Conservation (phyloP, 148 eudicot species). For the Diospyros kaki region DNA sequence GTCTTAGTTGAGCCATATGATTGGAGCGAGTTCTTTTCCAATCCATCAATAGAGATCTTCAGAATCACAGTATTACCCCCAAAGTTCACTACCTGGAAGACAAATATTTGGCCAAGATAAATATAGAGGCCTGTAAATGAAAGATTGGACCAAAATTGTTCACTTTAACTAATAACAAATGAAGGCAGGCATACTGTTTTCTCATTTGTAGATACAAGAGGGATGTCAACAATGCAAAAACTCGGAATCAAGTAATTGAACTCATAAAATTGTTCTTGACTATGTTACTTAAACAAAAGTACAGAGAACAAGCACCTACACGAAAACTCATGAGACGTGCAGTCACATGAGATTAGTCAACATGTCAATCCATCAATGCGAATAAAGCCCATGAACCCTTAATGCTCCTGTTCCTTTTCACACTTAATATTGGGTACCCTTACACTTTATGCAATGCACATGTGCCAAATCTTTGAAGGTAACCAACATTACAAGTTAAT, state of each 20-base stretch:
- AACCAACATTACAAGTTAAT: too few relatives aligned
- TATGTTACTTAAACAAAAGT: neutral
- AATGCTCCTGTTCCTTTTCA: neutral
- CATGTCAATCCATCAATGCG: neutral
- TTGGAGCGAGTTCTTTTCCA: conserved; percentile 25
- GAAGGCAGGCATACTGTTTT: neutral
- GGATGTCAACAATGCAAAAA: neutral
- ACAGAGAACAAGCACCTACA: neutral
- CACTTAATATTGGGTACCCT: neutral
- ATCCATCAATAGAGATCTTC: conserved; percentile 42
- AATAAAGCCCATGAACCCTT: too few relatives aligned
- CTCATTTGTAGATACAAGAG: neutral
- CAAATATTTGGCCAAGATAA: neutral
- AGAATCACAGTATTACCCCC: conserved; percentile 50
- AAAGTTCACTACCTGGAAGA: conserved; percentile 68
- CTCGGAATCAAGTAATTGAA: neutral
- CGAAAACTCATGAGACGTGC: neutral
- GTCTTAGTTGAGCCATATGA: conserved; percentile 46
- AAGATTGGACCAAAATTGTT: neutral
- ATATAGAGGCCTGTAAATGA: neutral
- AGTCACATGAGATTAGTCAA: neutral
- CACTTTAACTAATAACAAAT: neutral
- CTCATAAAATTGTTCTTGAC: neutral
- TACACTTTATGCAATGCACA: too few relatives aligned
- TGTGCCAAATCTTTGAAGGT: too few relatives aligned